A percentile compares a stretch with the other conserved stretches of the same genome.
Evolutionary conservation across 495 filamentous ascomycete genomes (phyloP).

Genomic region (Talaromyces proteolyticus): DNA sequence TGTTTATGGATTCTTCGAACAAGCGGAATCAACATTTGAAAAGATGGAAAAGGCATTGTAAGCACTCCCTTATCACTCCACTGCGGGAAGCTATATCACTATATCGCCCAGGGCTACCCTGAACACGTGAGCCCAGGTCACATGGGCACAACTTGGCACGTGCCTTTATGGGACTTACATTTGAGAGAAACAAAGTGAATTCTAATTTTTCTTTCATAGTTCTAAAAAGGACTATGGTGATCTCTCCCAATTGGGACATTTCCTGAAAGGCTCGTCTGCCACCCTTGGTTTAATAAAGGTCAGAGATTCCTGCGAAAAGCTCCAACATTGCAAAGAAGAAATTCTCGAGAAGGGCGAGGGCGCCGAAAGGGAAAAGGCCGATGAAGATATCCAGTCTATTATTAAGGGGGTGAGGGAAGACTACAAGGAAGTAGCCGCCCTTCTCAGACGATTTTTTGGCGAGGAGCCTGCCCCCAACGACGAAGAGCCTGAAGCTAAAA

Average conservation of each 20-base stretch:
- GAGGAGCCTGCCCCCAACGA: constrained; percentile 18
- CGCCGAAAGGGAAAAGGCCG: constrained; percentile 54
- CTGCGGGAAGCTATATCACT: no score
- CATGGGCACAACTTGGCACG: background rate
- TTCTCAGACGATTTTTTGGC: constrained; percentile 67
- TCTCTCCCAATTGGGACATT: constrained; percentile 85
- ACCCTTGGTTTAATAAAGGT: constrained; percentile 91
- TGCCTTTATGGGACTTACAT: no score
- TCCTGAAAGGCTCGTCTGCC: constrained; percentile 96
- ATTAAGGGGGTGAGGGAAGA: constrained; percentile 68
- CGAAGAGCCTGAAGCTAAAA: constrained; percentile 1
- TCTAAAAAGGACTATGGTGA: constrained; percentile 55
- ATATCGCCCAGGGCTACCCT: background rate
- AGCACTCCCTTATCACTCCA: no score
- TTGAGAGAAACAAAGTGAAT: background rate
- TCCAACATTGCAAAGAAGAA: constrained; percentile 74
- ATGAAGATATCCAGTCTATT: constrained; percentile 63
- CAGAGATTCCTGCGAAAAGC: constrained; percentile 90
- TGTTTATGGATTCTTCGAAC: constrained; percentile 87
- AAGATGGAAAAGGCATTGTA: constrained; percentile 84
- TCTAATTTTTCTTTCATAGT: constrained; percentile 35
- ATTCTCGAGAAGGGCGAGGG: constrained; percentile 63
- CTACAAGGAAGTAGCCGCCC: constrained; percentile 66
- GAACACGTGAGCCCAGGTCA: constrained; percentile 3
- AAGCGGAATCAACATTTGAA: constrained; percentile 77